phyloP scores from a whole-genome alignment of 1,284 basidiomycete species.

The Xerocomus nothofagi region DNA sequence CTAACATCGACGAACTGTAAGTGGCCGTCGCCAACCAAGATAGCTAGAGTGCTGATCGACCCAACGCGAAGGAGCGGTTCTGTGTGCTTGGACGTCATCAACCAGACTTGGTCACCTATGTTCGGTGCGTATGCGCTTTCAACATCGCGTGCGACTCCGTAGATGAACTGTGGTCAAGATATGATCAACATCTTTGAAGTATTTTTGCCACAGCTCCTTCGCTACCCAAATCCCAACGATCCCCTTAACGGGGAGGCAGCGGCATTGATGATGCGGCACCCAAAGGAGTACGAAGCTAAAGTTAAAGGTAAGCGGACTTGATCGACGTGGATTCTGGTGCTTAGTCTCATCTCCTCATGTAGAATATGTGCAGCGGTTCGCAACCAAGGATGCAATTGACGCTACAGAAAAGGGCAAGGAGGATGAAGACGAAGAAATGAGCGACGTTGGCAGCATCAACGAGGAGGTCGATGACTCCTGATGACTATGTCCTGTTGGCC shows the following conservation, averaged over 20 bases:
- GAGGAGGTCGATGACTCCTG: constrained; percentile 50
- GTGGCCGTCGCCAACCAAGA: constrained; percentile 28
- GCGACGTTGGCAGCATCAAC: constrained; percentile 87
- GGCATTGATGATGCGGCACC: constrained; percentile 93
- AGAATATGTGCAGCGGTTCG: constrained; percentile 88
- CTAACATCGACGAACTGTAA: constrained; percentile 95
- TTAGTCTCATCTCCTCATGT: constrained; percentile 37
- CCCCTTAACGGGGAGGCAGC: constrained; percentile 98
- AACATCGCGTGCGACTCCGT: constrained; percentile 3
- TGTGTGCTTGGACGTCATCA: constrained; percentile 95
- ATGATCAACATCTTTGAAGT: constrained; percentile 99
- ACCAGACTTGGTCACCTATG: constrained; percentile 99
- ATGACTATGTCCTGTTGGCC: constrained; percentile 11
- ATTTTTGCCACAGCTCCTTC: constrained; percentile 93
- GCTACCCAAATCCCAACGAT: constrained; percentile 98
- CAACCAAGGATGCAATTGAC: constrained; percentile 79
- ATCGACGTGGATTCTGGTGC: not conserved
- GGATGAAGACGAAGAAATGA: constrained; percentile 89
- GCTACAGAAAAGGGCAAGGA: constrained; percentile 58
- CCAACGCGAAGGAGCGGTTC: constrained; percentile 74
- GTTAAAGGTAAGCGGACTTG: constrained; percentile 69
- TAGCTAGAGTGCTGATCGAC: constrained; percentile 4
- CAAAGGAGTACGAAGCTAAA: constrained; percentile 90
- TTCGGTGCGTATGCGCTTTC: constrained; percentile 61
- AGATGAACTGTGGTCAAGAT: constrained; percentile 51